phyloP scores from a whole-genome alignment of 192 early-diverging fungal species.

The Spizellomyces sp. region DNA sequence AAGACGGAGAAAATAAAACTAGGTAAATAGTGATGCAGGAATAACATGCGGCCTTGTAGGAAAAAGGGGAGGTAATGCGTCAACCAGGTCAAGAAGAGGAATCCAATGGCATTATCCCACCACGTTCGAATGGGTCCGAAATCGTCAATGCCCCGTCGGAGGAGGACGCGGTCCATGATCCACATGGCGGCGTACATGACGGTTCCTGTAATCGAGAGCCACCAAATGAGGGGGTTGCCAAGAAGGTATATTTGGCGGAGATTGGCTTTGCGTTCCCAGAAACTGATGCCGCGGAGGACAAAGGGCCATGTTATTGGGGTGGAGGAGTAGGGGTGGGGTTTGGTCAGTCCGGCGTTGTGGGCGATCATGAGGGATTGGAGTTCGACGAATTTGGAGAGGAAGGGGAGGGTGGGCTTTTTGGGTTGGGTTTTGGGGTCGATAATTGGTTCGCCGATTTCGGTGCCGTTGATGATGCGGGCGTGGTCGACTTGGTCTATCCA shows the following conservation, averaged over 20 bases:
- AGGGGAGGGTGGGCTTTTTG: conserved; percentile 63
- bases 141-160: conserved; percentile 72
- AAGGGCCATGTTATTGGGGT: conserved; percentile 87
- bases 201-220: conserved; percentile 58
- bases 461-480: conserved; percentile 56
- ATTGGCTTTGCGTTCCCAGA: conserved; percentile 82
- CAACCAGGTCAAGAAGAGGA: conserved; percentile 82
- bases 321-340: conserved; percentile 94
- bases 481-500: conserved; percentile 70
- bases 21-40: conserved; percentile 95
- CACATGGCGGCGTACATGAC: conserved; percentile 67
- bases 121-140: conserved; percentile 53
- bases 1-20: conserved; percentile 82
- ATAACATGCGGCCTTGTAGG: conserved; percentile 87
- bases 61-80: conserved; percentile 93
- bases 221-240: conserved; percentile 91
- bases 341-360: conserved; percentile 86
- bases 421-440: conserved; percentile 32
- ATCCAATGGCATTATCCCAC: conserved; percentile 65
- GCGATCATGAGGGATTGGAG: conserved; percentile 87
- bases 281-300: conserved; percentile 83
- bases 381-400: conserved; percentile 84
- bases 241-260: conserved; percentile 87
- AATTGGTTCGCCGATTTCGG: conserved; percentile 41
- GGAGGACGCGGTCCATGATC: conserved; percentile 69